These are phyloP conservation scores for Pseudognaphalium luteoalbum DNA, from an alignment of 129 eudicot genomes.

Conservation along the genomic window DNA sequence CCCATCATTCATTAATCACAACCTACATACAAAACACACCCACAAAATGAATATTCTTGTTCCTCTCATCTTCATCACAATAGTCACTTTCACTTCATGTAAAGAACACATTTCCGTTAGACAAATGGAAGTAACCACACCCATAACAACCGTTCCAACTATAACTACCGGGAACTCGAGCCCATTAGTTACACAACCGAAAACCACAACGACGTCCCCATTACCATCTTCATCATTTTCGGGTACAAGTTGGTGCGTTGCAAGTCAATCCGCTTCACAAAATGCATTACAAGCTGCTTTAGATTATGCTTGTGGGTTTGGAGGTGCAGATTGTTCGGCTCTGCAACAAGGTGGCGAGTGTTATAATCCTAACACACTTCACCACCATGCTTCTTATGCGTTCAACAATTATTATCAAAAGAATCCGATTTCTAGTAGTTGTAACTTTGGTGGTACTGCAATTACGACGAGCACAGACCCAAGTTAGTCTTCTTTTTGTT, in stretches of 20 bases:
- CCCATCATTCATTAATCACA: conserved; percentile 30
- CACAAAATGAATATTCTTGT: conserved; percentile 16
- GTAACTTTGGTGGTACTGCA: conserved; percentile 93
- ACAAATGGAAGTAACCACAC: conserved; percentile 69
- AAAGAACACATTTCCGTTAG: conserved; percentile 8
- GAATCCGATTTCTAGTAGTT: conserved; percentile 89
- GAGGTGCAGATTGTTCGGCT: conserved; percentile 76
- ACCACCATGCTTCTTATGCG: conserved; percentile 86
- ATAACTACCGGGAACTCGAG: conserved; percentile 52
- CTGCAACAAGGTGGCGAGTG: conserved; percentile 69
- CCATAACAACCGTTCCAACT: conserved; percentile 85
- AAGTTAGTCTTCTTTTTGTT: conserved; percentile 46
- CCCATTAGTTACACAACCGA: conserved; percentile 45
- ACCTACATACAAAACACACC: conserved; percentile 11
- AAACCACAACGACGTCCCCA: conserved; percentile 45
- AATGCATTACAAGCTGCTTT: conserved; percentile 67
- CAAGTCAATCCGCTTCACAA: conserved; percentile 67
- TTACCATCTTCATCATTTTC: conserved; percentile 28
- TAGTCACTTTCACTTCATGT: not conserved
- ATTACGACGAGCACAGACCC: conserved; percentile 81
- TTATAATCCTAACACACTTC: conserved; percentile 65
- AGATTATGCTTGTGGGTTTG: conserved; percentile 89
- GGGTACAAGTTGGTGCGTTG: conserved; percentile 83
- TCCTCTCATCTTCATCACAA: conserved; percentile 32
- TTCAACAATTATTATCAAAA: conserved; percentile 87